phyloP scores from a whole-genome alignment of 306 rosid genomes.

The Cicer cuneatum region DNA sequence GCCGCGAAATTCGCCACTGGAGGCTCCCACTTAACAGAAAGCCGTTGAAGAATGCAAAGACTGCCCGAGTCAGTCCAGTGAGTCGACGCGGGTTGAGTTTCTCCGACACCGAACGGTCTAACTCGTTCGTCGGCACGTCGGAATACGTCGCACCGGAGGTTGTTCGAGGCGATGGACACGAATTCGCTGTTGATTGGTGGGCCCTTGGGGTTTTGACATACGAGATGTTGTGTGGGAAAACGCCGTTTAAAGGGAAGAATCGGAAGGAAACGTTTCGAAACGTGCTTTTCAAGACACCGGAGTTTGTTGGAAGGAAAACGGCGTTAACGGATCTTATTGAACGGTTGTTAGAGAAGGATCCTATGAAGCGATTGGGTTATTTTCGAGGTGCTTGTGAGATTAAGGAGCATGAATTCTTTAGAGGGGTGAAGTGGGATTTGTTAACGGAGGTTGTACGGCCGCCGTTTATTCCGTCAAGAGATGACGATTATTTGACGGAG shows the following conservation, averaged over 20 bases:
- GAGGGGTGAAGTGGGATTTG: conserved; percentile 83
- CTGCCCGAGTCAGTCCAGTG: conserved; percentile 84
- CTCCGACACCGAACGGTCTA: conserved; percentile 71
- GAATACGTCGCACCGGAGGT: conserved; percentile 96
- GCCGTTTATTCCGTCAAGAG: conserved; percentile 79
- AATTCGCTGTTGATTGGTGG: conserved; percentile 98
- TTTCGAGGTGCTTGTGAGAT: conserved; percentile 75
- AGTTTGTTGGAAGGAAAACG: conserved; percentile 66
- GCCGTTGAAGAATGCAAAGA: conserved; percentile 59
- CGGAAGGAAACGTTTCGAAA: conserved; percentile 86
- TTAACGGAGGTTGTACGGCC: conserved; percentile 75
- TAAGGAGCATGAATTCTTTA: conserved; percentile 78
- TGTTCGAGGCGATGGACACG: conserved; percentile 87
- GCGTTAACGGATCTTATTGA: conserved; percentile 69
- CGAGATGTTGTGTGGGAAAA: conserved; percentile 85
- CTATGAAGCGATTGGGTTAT: conserved; percentile 72
- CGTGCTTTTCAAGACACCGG: conserved; percentile 62
- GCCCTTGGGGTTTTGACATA: conserved; percentile 74
- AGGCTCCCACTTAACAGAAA: conserved; percentile 44
- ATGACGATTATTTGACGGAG: conserved; percentile 42
- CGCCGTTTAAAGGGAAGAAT: conserved; percentile 91
- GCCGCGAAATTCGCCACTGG: conserved; percentile 46
- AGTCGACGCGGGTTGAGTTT: conserved; percentile 68
- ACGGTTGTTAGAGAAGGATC: conserved; percentile 77
- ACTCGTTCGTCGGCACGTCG: conserved; percentile 94